Conservation (phyloP, 352 stramenopile species). For the Phytophthora fragariaefolia region DNA sequence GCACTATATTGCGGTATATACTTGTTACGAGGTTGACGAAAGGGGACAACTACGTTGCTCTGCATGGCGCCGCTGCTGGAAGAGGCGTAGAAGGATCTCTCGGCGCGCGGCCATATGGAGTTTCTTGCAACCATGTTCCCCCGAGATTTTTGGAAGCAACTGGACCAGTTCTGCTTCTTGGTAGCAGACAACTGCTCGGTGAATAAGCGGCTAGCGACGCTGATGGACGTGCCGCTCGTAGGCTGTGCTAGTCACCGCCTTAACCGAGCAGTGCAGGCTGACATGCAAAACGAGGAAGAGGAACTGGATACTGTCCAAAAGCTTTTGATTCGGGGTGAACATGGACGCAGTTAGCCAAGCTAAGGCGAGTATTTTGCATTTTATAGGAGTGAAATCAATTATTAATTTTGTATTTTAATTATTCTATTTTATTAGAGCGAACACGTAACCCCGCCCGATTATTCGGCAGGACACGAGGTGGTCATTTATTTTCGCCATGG, state of each 20-base stretch:
- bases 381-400: too few species aligned
- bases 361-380: too few species aligned
- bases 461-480: too few species aligned
- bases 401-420: too few species aligned
- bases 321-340: not conserved
- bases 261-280: not conserved
- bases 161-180: not conserved
- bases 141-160: not conserved
- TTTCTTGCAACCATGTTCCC: not conserved
- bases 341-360: slow-evolving; percentile 3
- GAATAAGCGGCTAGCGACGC: not conserved
- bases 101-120: not conserved
- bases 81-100: not conserved
- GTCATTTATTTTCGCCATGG: too few species aligned
- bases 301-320: not conserved
- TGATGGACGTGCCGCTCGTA: not conserved
- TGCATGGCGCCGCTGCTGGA: not conserved
- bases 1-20: too few species aligned
- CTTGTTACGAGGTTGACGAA: too few species aligned
- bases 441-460: too few species aligned
- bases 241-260: not conserved
- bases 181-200: not conserved
- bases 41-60: too few species aligned
- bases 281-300: slow-evolving; percentile 1
- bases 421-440: too few species aligned